Percentiles rank a stretch among this genome's conserved stretches.
phyloP scores from a whole-genome alignment of 768 basidiomycete genomes.

The Naematelia encephala region DNA sequence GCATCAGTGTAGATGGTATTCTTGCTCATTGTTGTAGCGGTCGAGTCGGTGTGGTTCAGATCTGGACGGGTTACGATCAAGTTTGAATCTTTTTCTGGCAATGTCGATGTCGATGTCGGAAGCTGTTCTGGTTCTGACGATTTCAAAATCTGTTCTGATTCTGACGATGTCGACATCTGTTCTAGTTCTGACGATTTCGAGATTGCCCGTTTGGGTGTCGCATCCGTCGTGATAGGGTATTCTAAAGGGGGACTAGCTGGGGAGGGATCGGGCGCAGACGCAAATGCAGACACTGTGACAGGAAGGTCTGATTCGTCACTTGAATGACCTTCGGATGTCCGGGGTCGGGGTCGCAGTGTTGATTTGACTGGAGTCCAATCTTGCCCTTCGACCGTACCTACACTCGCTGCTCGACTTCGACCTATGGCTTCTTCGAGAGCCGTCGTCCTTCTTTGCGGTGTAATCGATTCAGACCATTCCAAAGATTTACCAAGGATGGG shows the following conservation, averaged over 20 bases:
- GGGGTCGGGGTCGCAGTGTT: constrained; percentile 2
- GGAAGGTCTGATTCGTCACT: not conserved
- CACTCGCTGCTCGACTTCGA: constrained; percentile 32
- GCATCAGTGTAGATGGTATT: constrained; percentile 38
- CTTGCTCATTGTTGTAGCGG: constrained; percentile 10
- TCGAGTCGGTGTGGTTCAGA: constrained; percentile 19
- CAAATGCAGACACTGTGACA: constrained; percentile 5
- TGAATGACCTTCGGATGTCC: not conserved
- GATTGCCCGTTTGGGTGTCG: not conserved
- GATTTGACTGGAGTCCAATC: constrained; percentile 3
- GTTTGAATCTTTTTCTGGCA: not conserved
- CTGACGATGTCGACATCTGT: not conserved
- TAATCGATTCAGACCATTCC: not conserved
- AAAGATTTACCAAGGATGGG: not conserved
- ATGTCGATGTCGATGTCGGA: not conserved
- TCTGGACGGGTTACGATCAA: constrained; percentile 12
- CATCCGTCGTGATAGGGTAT: constrained; percentile 21
- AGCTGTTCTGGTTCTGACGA: too few species aligned
- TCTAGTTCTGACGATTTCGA: not conserved
- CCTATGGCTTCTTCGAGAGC: constrained; percentile 41
- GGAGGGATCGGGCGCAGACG: not conserved
- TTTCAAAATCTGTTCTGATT: too few species aligned
- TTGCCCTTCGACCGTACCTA: constrained; percentile 13
- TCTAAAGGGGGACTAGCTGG: constrained; percentile 14
- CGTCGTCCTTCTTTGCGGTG: constrained; percentile 16